Evolutionary conservation across 2,329 filamentous ascomycete genomes (phyloP), one percentile per base, ranked within the genome.

Genomic region (Apiospora sp.): DNA sequence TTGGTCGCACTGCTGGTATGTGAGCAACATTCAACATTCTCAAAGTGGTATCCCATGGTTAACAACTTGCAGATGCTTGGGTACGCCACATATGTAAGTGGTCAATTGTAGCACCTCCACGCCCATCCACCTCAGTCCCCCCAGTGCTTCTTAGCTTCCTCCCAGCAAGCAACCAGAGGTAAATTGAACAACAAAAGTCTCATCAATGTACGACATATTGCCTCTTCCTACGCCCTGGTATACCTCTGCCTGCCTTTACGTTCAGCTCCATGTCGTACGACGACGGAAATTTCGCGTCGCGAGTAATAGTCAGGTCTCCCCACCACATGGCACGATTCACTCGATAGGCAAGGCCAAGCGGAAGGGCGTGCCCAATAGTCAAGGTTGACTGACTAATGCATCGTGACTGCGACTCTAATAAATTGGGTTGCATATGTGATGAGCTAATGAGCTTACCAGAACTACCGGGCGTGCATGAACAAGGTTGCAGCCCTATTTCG

Each of bases 401-500:
- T 61, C 30, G 16, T 37, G 27, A 37, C 54, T 61, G 54, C 54
- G 54, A 61, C 54, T 3, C 10, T 61, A 10, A 37, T n/a, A 37
- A 37, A 61, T 37, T 61, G 54, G 54, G 30, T 61, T 61, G 54
- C 54, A 37, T 37, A 37, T 10, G 16, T 61, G 37, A 61, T 61
- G 54, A 61, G 54, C 54, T 61, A 61, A 61, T 61, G 27, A 61
- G 10, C 58, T 64, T 41, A 64, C 19, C 16, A 64, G 58, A 37
- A 64, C 58, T 64, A n/a, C 58, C 58, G 58, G 8, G 58, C 58
- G 34, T 64, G 58, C 58, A 64, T 64, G 4, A 13, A 13, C 22
- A 41, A 41, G 58, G 58, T 41, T 64, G 22, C 58, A 41, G 12
- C 34, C 58, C 34, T n/a, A n/a, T 13, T 64, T 64, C 58, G 58